phyloP scores from a whole-genome alignment of 1,284 basidiomycete species.

The Peniophora sp. region DNA sequence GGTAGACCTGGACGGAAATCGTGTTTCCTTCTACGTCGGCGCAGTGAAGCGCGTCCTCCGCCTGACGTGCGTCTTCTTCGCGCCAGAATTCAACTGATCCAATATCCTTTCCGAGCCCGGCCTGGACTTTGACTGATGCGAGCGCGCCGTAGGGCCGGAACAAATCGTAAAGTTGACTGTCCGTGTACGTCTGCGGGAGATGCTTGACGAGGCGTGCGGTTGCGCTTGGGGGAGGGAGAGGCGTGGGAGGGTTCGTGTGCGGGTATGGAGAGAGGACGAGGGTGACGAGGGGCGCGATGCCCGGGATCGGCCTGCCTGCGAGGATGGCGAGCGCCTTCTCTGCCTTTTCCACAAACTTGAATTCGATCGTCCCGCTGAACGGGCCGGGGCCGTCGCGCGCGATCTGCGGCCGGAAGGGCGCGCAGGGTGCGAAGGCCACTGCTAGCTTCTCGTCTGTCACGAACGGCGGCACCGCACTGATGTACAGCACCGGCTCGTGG shows the following conservation, averaged over 20 bases:
- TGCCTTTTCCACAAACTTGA: constrained; percentile 72
- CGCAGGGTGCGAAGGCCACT: constrained; percentile 58
- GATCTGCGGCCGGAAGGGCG: constrained; percentile 73
- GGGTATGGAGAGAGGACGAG: constrained; percentile 71
- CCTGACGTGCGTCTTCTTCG: constrained; percentile 74
- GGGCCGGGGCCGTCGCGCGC: constrained; percentile 47
- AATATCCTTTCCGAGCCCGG: constrained; percentile 62
- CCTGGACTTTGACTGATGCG: constrained; percentile 62
- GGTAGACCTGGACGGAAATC: constrained; percentile 73
- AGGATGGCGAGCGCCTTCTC: constrained; percentile 84
- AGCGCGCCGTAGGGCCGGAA: constrained; percentile 70
- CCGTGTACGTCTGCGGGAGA: constrained; percentile 56
- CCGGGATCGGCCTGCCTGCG: constrained; percentile 62
- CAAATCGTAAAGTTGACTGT: constrained; percentile 72
- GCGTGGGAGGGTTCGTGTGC: constrained; percentile 59
- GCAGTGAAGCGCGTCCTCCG: constrained; percentile 76
- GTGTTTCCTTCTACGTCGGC: constrained; percentile 73
- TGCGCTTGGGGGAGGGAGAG: constrained; percentile 65
- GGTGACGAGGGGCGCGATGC: constrained; percentile 42
- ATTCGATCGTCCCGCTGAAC: constrained; percentile 66
- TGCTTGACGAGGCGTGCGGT: constrained; percentile 73
- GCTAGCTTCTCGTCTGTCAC: constrained; percentile 71
- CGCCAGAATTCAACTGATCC: constrained; percentile 84
- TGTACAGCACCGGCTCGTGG: constrained; percentile 70
- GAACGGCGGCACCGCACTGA: constrained; percentile 62